These are phyloP conservation scores for Ministeria vibrans DNA, from an alignment of 78 protist species.

Conservation along the genomic window DNA sequence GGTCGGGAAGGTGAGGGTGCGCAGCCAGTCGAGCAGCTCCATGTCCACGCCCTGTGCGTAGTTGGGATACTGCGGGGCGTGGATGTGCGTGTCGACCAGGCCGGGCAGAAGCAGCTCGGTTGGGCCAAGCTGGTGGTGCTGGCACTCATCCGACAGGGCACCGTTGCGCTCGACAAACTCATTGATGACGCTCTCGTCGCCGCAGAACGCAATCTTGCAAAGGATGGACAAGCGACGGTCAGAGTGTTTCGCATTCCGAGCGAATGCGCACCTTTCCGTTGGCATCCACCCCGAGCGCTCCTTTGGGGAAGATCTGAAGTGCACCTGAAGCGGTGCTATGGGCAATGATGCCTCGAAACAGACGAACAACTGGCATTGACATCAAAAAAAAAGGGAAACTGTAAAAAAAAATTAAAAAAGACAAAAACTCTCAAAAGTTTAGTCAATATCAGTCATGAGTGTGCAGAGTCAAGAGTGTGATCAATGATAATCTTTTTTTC, in stretches of 20 bases:
- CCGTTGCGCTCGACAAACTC: too few species aligned
- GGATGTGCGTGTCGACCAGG: conserved; percentile 73
- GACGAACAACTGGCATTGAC: neutral
- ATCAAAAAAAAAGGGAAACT: neutral
- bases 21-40: conserved; percentile 77
- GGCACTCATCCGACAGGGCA: too few species aligned
- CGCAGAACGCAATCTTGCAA: too few species aligned
- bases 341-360: neutral
- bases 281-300: neutral
- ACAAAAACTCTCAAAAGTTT: neutral
- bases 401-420: neutral
- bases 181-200: too few species aligned
- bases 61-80: conserved; percentile 75
- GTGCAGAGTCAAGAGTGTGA: too few species aligned
- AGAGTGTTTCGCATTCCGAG: too few species aligned
- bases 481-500: too few species aligned
- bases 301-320: neutral
- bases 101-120: conserved; percentile 76
- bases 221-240: too few species aligned
- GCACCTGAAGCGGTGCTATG: neutral
- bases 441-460: too few species aligned
- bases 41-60: conserved; percentile 61
- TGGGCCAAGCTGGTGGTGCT: too few species aligned
- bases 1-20: conserved; percentile 70
- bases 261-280: too few species aligned